phyloP scores from a whole-genome alignment of 495 filamentous ascomycete species.

The Penicillium lagena region DNA sequence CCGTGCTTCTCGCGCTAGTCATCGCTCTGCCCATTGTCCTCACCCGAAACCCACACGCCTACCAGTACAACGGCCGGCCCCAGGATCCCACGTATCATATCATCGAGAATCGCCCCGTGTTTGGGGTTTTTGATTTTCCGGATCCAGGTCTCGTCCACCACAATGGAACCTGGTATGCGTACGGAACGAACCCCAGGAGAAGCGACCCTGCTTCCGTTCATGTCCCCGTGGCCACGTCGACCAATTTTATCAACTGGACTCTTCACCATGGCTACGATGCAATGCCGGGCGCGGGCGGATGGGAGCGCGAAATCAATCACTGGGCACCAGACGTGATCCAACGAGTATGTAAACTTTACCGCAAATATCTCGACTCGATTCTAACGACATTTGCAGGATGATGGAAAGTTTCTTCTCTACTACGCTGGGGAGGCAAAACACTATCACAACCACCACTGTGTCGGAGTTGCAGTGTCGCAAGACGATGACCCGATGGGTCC shows the following conservation, averaged over 20 bases:
- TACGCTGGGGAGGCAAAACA: constrained; percentile 40
- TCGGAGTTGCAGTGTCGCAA: constrained; percentile 42
- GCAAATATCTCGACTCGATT: not conserved
- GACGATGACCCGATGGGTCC: constrained; percentile 37
- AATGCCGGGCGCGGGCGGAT: constrained; percentile 16
- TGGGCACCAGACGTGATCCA: constrained; percentile 33
- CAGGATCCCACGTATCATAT: constrained; percentile 16
- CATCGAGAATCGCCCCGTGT: constrained; percentile 14
- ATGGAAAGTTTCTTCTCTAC: constrained; percentile 49
- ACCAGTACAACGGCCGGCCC: not conserved
- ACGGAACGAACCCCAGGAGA: constrained; percentile 22
- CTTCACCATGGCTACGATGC: constrained; percentile 19
- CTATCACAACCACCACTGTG: constrained; percentile 37
- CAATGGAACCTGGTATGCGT: constrained; percentile 30
- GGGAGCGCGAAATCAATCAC: constrained; percentile 20
- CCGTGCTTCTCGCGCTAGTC: constrained; percentile 8
- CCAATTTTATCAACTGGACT: constrained; percentile 26
- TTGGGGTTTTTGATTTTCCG: constrained; percentile 23
- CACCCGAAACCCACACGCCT: constrained; percentile 1
- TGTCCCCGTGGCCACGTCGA: constrained; percentile 25
- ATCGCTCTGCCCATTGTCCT: constrained; percentile 15
- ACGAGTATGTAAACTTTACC: constrained; percentile 14
- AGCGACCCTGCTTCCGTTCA: constrained; percentile 13
- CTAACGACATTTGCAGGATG: constrained; percentile 13
- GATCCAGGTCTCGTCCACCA: constrained; percentile 29